Base-by-base conservation (phyloP, 805 yeast species). In the Pichia phayaonensis region DNA sequence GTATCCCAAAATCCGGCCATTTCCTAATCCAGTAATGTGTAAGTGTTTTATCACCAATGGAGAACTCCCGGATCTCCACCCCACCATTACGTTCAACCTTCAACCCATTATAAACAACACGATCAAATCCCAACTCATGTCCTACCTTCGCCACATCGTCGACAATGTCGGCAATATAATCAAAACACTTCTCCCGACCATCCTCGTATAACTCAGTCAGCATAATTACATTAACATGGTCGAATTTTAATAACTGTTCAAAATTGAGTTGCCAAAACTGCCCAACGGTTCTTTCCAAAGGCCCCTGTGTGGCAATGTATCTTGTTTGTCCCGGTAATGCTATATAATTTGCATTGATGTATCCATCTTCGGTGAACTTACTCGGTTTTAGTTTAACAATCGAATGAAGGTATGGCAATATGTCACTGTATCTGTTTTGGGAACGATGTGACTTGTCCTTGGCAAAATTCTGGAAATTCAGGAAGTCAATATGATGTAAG, bases 301-400 rank as follows among this genome's bases (percentile, higher is more conserved):
- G 82, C 2, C 92, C 95, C 60, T 86, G 95, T 2, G 85, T 72
- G 0, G 89, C 86, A 31, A 86, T 82, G 61, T 82, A 85, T 54
- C 56, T 7, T 21, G 24, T 21, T 11, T 23, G 4, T 1, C 36
- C 47, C 11, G 20, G 31, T 3, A 39, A 18, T 3, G 52, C 43
- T 22, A 72, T 62, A 43, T 57, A 45, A 18, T 68, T 64, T 1
- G 74, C 76, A 57, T 72, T 72, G 39, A 71, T 69, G 51, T 71
- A 72, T 53, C 67, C 71, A 5, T 59, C 54, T 13, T 81, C 63
- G 34, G 60, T 62, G 2, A 26, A 42, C 7, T 26, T 24, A 4
- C 31, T 27, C 10, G 47, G 29, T 1, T 44, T 18, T 2, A 47
- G 18, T 21, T 18, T 27, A 24, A 29, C 44, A 11, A 40, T 22